These are phyloP conservation scores for Penicillium frequentans DNA, from an alignment of 2,329 filamentous ascomycete genomes.

Conservation along the genomic window DNA sequence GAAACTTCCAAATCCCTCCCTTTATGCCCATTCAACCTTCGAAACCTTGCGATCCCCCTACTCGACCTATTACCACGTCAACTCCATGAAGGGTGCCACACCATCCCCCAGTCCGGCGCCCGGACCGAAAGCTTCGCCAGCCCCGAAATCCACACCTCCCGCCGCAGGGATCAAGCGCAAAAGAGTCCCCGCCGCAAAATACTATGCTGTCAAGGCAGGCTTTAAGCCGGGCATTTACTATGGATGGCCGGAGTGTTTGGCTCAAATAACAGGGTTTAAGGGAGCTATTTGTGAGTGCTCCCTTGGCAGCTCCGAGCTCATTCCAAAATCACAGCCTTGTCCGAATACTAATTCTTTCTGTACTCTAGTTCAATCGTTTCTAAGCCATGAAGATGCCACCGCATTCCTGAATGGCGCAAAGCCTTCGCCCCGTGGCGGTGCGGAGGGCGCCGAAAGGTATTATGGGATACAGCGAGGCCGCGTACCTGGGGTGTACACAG, in stretches of 20 bases:
- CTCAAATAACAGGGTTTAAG: slow-evolving; percentile 62
- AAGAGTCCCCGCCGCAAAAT: slow-evolving; percentile 53
- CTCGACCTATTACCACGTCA: neutral
- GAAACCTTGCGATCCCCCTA: neutral
- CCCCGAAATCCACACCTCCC: slow-evolving; percentile 27
- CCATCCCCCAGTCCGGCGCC: slow-evolving; percentile 38
- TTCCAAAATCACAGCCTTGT: neutral
- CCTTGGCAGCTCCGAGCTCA: neutral
- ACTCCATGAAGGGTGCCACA: slow-evolving; percentile 32
- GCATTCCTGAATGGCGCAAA: slow-evolving; percentile 69
- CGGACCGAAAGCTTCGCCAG: slow-evolving; percentile 27
- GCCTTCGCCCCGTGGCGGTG: slow-evolving; percentile 32
- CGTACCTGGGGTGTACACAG: slow-evolving; percentile 62
- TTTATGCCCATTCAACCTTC: neutral
- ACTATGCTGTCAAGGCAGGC: slow-evolving; percentile 64
- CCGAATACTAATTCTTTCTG: neutral
- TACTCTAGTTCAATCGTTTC: slow-evolving; percentile 74
- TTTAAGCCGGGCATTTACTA: slow-evolving; percentile 63
- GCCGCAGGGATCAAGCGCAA: slow-evolving; percentile 57
- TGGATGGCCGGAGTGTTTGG: slow-evolving; percentile 62
- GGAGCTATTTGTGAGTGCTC: slow-evolving; percentile 66
- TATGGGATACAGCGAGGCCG: slow-evolving; percentile 62
- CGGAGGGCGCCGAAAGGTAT: slow-evolving; percentile 47
- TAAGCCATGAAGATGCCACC: slow-evolving; percentile 71
- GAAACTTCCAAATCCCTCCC: neutral